Conservation (phyloP, 371 early-diverging fungal species). For the Mucor ambiguus region DNA sequence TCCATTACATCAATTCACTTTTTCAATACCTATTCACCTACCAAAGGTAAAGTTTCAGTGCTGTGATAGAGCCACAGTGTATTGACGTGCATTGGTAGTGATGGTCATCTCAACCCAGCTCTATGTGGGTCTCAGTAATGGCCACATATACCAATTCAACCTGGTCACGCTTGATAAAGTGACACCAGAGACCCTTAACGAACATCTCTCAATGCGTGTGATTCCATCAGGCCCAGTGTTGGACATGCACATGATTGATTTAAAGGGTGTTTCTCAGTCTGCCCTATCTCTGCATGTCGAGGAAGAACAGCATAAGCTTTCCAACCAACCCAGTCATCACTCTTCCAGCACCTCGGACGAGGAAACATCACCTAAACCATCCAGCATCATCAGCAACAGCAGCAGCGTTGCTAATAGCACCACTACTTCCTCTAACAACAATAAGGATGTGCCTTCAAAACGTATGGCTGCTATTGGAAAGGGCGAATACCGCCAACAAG, state of each 20-base stretch:
- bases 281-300: not conserved
- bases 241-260: slow-evolving; percentile 29
- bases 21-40: slow-evolving; percentile 29
- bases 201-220: slow-evolving; percentile 2
- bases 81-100: slow-evolving; percentile 9
- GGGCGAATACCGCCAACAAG: slow-evolving; percentile 36
- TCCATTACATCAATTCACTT: slow-evolving; percentile 16
- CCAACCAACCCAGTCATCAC: slow-evolving; percentile 11
- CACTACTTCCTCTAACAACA: not conserved
- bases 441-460: slow-evolving; percentile 12
- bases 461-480: slow-evolving; percentile 32
- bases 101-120: slow-evolving; percentile 22
- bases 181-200: slow-evolving; percentile 8
- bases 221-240: slow-evolving; percentile 7
- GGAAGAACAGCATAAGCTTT: slow-evolving; percentile 8
- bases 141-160: slow-evolving; percentile 38
- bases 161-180: slow-evolving; percentile 12
- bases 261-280: slow-evolving; percentile 22
- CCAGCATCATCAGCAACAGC: slow-evolving; percentile 11
- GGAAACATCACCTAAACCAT: not conserved
- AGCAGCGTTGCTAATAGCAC: slow-evolving; percentile 2
- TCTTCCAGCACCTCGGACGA: slow-evolving; percentile 12
- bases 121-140: slow-evolving; percentile 36
- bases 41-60: slow-evolving; percentile 19
- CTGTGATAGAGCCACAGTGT: not conserved